Conservation (phyloP, 2,329 filamentous ascomycete species). For the Fusarium acutatum region DNA sequence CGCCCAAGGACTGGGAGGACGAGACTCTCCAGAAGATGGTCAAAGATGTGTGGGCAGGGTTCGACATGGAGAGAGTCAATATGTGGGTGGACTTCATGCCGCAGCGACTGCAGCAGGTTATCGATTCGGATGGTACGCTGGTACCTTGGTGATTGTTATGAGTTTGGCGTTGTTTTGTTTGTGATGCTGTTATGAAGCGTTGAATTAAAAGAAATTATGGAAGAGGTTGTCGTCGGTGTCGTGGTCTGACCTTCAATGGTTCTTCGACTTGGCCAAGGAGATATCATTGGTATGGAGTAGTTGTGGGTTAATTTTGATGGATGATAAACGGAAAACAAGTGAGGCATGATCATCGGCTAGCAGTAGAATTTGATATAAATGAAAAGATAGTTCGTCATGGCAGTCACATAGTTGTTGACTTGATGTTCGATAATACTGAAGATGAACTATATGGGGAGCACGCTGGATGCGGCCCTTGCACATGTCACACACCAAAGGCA, state of each 20-base stretch:
- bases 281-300: background rate
- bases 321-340: background rate
- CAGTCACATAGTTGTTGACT: background rate
- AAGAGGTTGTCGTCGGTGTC: background rate
- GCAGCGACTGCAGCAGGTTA: conserved; percentile 45
- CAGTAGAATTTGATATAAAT: background rate
- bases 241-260: background rate
- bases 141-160: conserved; percentile 45
- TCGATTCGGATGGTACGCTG: conserved; percentile 45
- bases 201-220: background rate
- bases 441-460: background rate
- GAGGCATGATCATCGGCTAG: background rate
- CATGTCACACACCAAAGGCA: accelerated
- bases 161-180: conserved; percentile 11
- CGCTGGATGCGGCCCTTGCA: background rate
- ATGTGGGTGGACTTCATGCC: conserved; percentile 51
- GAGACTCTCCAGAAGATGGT: conserved; percentile 45
- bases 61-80: conserved; percentile 46
- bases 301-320: background rate
- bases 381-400: background rate
- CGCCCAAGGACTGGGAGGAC: conserved; percentile 46
- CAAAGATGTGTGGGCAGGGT: conserved; percentile 40
- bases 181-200: conserved; percentile 14
- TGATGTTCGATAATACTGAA: background rate
- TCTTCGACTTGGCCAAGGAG: background rate